phyloP scores from a whole-genome alignment of 768 basidiomycete genomes.

The Rhizopogon vinicolor region DNA sequence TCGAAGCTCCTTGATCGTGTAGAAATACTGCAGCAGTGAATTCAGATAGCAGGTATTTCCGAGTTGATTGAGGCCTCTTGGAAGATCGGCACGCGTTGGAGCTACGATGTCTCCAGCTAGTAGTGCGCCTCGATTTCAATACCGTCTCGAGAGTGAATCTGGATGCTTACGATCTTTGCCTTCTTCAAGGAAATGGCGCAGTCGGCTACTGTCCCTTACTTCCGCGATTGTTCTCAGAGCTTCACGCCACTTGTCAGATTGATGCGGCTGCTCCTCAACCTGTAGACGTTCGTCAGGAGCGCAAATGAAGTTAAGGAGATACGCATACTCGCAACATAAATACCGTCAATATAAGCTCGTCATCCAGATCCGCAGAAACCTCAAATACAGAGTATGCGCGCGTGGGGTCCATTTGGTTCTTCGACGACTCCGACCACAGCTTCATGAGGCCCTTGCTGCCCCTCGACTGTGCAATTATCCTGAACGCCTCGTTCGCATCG shows the following conservation, averaged over 20 bases:
- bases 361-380: constrained; percentile 66
- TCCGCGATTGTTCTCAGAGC: constrained; percentile 75
- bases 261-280: constrained; percentile 69
- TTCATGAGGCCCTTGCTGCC: constrained; percentile 46
- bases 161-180: constrained; percentile 69
- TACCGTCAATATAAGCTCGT: constrained; percentile 71
- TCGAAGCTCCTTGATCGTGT: constrained; percentile 89
- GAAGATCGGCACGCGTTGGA: constrained; percentile 59
- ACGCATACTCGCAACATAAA: constrained; percentile 61
- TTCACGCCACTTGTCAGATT: constrained; percentile 65
- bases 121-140: constrained; percentile 22
- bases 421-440: constrained; percentile 51
- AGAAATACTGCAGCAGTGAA: constrained; percentile 86
- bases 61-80: constrained; percentile 83
- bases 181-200: constrained; percentile 59
- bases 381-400: constrained; percentile 71
- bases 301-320: constrained; percentile 1
- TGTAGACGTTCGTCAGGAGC: constrained; percentile 23
- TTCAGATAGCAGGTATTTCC: constrained; percentile 89
- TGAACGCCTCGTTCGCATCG: constrained; percentile 63
- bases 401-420: constrained; percentile 58
- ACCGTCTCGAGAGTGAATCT: neutral
- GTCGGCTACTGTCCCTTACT: constrained; percentile 62
- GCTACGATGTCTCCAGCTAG: constrained; percentile 62
- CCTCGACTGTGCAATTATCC: constrained; percentile 61